A percentile compares a stretch with the other conserved stretches of the same genome.
These are phyloP conservation scores for Micractinium conductrix DNA, from an alignment of 139 green algal species.

Conservation along the genomic window DNA sequence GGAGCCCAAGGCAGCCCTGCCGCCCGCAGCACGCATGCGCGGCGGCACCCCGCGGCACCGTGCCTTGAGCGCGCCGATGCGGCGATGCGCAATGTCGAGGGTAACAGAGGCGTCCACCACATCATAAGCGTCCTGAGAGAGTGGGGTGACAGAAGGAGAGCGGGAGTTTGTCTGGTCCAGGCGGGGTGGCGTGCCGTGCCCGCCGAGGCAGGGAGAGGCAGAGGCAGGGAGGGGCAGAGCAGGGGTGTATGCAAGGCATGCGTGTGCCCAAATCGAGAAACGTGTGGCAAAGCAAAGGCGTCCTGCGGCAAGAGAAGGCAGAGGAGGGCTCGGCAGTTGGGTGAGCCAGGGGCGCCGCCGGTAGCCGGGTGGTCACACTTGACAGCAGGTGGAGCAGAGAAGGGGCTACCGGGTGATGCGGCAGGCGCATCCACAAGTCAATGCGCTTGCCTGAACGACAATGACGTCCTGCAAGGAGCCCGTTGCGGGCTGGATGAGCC, in stretches of 20 bases:
- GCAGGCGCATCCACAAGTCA: too few relatives aligned
- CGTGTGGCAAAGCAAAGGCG: background rate
- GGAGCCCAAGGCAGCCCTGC: too few relatives aligned
- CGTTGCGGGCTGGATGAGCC: conserved; percentile 21
- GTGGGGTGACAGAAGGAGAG: too few relatives aligned
- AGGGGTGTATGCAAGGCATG: background rate
- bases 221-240: background rate
- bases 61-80: conserved; percentile 35
- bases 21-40: too few relatives aligned
- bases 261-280: background rate
- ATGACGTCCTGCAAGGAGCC: conserved; percentile 15
- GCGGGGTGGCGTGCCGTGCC: too few relatives aligned
- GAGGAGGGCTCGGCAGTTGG: background rate
- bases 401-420: too few relatives aligned
- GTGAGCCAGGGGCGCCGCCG: too few relatives aligned
- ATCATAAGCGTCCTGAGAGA: conserved; percentile 18
- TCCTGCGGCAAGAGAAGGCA: background rate
- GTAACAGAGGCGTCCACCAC: conserved; percentile 1
- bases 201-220: background rate
- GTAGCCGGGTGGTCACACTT: too few relatives aligned
- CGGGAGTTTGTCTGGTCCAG: too few relatives aligned
- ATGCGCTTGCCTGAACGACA: conserved; percentile 27
- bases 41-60: too few relatives aligned
- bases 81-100: conserved; percentile 36
- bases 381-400: too few relatives aligned